Evolutionary conservation across 257 asterid genomes (phyloP).

Genomic region (Solanum tarijense): DNA sequence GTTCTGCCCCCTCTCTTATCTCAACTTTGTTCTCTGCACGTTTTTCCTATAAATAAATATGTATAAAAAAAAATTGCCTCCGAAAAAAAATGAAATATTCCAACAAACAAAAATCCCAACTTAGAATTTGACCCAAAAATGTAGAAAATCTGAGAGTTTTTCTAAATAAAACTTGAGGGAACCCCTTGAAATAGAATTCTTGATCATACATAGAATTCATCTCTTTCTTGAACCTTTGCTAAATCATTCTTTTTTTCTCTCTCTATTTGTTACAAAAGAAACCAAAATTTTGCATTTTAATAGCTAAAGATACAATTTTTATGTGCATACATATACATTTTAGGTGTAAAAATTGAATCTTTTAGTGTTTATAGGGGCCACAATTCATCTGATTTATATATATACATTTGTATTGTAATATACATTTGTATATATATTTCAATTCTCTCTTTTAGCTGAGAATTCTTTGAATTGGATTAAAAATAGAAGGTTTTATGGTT

Average conservation of each 20-base stretch:
- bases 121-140: constrained; percentile 25
- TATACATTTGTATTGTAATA: background rate
- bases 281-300: background rate
- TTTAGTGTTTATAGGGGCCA: constrained; percentile 15
- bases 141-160: constrained; percentile 1
- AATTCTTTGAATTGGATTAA: constrained; percentile 4
- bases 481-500: background rate
- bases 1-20: background rate
- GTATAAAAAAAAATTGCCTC: constrained; percentile 9
- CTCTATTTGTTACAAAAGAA: background rate
- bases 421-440: background rate
- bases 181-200: background rate
- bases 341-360: background rate
- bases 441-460: background rate
- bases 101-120: constrained; percentile 62
- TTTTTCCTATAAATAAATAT: background rate
- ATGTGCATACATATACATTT: background rate
- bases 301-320: background rate
- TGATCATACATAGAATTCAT: background rate
- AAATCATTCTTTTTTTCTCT: background rate
- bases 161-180: background rate
- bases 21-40: constrained; percentile 30
- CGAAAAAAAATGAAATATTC: constrained; percentile 39
- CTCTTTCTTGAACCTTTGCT: constrained; percentile 1
- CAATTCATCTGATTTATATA: background rate